Evolutionary conservation across 768 basidiomycete genomes (phyloP).

Genomic region (Lentinula raphanica): DNA sequence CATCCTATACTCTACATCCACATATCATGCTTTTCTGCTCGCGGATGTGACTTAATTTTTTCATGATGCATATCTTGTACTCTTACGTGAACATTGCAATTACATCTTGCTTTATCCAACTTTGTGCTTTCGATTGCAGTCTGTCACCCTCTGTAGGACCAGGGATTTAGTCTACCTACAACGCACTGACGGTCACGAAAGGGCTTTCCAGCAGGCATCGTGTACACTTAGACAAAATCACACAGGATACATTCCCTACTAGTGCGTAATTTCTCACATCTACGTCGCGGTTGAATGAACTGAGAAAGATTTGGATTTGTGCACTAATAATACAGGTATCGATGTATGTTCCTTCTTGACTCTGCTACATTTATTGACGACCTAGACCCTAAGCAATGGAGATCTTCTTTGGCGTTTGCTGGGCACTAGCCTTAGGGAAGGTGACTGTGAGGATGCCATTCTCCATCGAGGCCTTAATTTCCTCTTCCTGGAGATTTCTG

Average conservation of each 20-base stretch:
- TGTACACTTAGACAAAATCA: too few relatives aligned
- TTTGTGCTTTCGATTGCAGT: too few relatives aligned
- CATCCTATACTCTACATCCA: too few relatives aligned
- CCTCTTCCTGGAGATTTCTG: constrained; percentile 18
- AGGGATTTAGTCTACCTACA: too few relatives aligned
- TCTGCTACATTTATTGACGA: too few relatives aligned
- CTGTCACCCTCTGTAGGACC: too few relatives aligned
- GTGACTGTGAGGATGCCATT: constrained; percentile 45
- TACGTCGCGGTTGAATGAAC: too few relatives aligned
- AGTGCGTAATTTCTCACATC: too few relatives aligned
- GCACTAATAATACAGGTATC: not conserved
- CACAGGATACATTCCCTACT: too few relatives aligned
- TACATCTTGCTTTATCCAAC: not conserved
- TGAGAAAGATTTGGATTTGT: too few relatives aligned
- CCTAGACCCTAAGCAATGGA: constrained; percentile 20
- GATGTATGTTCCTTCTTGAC: not conserved
- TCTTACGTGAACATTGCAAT: not conserved
- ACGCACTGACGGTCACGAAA: too few relatives aligned
- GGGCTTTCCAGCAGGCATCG: too few relatives aligned
- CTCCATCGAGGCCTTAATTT: constrained; percentile 42
- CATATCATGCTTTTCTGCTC: not conserved
- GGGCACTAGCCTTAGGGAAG: constrained; percentile 45
- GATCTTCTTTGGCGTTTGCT: constrained; percentile 29
- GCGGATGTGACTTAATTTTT: not conserved
- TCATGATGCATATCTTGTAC: not conserved